Conservation (phyloP, 1,139 yeast genomes). For the Blastobotrys arbuscula region DNA sequence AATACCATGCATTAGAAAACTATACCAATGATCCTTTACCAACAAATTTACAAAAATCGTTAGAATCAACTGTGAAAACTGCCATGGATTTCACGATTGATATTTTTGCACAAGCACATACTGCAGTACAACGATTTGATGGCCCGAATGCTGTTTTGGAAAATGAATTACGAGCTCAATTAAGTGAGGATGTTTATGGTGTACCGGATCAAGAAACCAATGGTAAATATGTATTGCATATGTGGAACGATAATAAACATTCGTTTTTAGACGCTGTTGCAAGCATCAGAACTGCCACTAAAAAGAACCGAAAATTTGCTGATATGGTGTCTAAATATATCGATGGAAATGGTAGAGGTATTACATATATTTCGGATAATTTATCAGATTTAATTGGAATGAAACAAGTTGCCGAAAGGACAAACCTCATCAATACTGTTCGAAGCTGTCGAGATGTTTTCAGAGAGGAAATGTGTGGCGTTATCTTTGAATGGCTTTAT, state of each 20-base stretch:
- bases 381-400: constrained; percentile 47
- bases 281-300: constrained; percentile 58
- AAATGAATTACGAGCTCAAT: constrained; percentile 31
- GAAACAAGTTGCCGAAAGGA: constrained; percentile 48
- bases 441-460: constrained; percentile 64
- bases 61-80: constrained; percentile 43
- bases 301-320: constrained; percentile 62
- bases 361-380: constrained; percentile 54
- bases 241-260: constrained; percentile 76
- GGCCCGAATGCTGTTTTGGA: constrained; percentile 23
- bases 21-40: constrained; percentile 25
- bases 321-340: constrained; percentile 65
- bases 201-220: constrained; percentile 40
- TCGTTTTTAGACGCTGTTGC: constrained; percentile 71
- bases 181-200: constrained; percentile 38
- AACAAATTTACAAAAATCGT: constrained; percentile 27
- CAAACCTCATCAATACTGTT: constrained; percentile 64
- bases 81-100: constrained; percentile 73
- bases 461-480: constrained; percentile 78
- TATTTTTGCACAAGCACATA: constrained; percentile 47
- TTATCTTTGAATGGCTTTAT: constrained; percentile 58
- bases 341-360: constrained; percentile 62
- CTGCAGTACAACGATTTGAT: constrained; percentile 34
- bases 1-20: constrained; percentile 28
- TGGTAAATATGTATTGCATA: constrained; percentile 49